Conservation (phyloP, 2,329 filamentous ascomycete genomes). For the Pseudocercospora cruenta region DNA sequence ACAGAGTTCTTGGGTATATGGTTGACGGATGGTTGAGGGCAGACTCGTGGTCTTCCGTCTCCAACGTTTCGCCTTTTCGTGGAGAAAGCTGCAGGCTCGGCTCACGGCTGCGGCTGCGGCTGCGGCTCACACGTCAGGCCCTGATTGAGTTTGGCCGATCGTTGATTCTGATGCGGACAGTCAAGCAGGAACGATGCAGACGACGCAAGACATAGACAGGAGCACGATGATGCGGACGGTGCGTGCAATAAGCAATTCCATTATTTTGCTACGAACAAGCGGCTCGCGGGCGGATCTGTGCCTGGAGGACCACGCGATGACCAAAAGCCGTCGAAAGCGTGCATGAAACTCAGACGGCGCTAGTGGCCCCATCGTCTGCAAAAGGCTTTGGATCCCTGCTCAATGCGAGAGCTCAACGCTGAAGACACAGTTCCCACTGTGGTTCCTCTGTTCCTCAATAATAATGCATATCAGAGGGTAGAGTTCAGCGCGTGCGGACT, state of each 20-base stretch:
- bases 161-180: not conserved
- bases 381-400: slow-evolving; percentile 1
- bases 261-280: not conserved
- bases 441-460: not conserved
- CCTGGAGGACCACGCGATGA: not conserved
- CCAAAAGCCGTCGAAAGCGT: not conserved
- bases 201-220: not conserved
- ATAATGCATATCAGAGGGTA: slow-evolving; percentile 6
- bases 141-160: not conserved
- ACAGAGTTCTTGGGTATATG: not conserved
- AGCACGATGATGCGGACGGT: not conserved
- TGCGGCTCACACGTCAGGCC: slow-evolving; percentile 1
- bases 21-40: slow-evolving; percentile 6
- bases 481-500: not conserved
- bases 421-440: not conserved
- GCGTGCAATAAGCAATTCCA: not conserved
- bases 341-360: not conserved
- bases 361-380: slow-evolving; percentile 5
- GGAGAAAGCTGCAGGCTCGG: slow-evolving; percentile 3
- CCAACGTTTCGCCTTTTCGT: slow-evolving; percentile 6
- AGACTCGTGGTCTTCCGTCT: not conserved
- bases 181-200: not conserved
- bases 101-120: not conserved
- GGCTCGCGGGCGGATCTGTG: not conserved
- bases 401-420: not conserved